phyloP scores from a whole-genome alignment of 2,329 filamentous ascomycete species.

The Trematosphaeria pertusa region DNA sequence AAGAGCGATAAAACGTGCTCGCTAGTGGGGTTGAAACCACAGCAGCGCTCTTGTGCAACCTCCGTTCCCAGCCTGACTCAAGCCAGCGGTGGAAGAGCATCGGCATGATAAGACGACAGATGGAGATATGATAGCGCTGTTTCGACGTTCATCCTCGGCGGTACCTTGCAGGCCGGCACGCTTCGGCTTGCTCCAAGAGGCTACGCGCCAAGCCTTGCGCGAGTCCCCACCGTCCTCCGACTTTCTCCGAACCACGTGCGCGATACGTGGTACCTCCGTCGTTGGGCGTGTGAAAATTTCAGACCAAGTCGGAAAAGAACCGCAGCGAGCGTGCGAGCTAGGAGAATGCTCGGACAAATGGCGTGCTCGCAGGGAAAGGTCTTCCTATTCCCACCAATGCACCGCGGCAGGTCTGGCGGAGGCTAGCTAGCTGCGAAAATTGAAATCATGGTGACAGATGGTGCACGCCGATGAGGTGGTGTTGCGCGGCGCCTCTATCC shows the following conservation, averaged over 20 bases:
- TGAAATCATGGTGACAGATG: not conserved
- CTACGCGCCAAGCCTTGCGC: not conserved
- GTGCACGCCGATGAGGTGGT: not conserved
- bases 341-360: conserved; percentile 13
- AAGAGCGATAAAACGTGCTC: not conserved
- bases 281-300: conserved; percentile 29
- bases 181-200: conserved; percentile 2
- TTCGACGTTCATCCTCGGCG: conserved; percentile 2
- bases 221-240: conserved; percentile 24
- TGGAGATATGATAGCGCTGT: not conserved
- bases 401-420: conserved; percentile 1
- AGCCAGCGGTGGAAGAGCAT: too few relatives aligned
- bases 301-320: not conserved
- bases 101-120: too few relatives aligned
- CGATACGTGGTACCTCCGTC: conserved; percentile 14
- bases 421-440: not conserved
- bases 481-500: too few relatives aligned
- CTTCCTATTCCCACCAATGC: conserved; percentile 14
- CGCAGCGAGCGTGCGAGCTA: conserved; percentile 4
- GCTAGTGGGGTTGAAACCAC: not conserved
- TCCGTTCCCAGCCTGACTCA: not conserved
- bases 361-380: conserved; percentile 29
- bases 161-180: conserved; percentile 16
- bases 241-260: conserved; percentile 33
- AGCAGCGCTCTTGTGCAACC: not conserved